Base-by-base conservation (phyloP, 371 early-diverging fungal species). In the Rhizomucor pusillus region DNA sequence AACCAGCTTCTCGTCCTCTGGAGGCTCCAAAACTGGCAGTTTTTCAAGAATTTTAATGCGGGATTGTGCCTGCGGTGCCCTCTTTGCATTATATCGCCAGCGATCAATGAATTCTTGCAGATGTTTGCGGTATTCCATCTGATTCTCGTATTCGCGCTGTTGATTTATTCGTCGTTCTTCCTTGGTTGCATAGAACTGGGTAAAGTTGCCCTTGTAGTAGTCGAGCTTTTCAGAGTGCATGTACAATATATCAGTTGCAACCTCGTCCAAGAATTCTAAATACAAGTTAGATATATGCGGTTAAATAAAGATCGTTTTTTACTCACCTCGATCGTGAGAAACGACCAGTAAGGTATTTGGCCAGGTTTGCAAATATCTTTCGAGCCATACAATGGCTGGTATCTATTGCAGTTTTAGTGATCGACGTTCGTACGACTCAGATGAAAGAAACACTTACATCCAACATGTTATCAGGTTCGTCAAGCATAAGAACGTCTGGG, bases 401-500 rank as follows among this genome's bases (percentile, higher is more conserved):
- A 90, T 89, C 68, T 68, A 59, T 7, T 22, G 11, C 3, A 12
- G 19, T 11, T 2, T 48, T 18, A 46, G 43, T 19, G 29, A 29
- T 5, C 3, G 7, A 12, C 35, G 16, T 14, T 25, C 1, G 22
- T 19, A 50, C 12, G 1, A 50, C 0, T 36, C 18, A 9, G n/a
- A n/a, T n/a, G n/a, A n/a, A 50, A 48, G 5, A 53, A 40, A 43
- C 2, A 52, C 29, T 10, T 67, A 62, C 71, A 83, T 91, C 91
- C 84, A 88, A 90, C 92, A 87, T 95, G 84, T 99, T 98, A 56
- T 98, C 98, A 59, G 99, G 98, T 89, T 99, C 99, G 75, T 99
- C 99, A 59, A 99, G 91, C 63, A 99, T 88, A 43, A 99, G 79
- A 54, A 98, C 74, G 79, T 98, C 98, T 13, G 99, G 98, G 25